phyloP scores from a whole-genome alignment of 345 rosid species.

The Citrus cavaleriei region DNA sequence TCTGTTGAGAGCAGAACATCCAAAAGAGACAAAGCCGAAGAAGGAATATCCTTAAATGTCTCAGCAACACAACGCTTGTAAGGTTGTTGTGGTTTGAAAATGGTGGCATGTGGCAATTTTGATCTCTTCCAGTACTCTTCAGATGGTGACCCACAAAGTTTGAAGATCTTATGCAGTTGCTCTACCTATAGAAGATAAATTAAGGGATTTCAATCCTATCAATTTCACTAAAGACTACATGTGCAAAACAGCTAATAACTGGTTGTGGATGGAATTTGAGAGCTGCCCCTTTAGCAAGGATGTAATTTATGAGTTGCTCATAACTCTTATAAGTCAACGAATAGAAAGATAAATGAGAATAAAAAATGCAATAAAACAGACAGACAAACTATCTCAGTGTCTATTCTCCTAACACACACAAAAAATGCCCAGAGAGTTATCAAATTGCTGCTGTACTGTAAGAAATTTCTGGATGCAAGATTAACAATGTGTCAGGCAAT shows the following conservation, averaged over 20 bases:
- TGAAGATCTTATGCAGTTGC: constrained; percentile 59
- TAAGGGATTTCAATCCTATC: not conserved
- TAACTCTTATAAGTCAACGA: not conserved
- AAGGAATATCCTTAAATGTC: constrained; percentile 47
- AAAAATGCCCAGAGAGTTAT: not conserved
- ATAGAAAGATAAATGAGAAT: not conserved
- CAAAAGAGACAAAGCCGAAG: constrained; percentile 37
- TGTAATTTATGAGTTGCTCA: not conserved
- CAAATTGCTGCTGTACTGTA: not conserved
- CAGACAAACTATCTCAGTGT: not conserved
- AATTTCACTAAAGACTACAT: not conserved
- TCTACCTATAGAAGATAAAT: constrained; percentile 38
- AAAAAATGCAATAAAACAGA: not conserved
- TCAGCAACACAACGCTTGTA: constrained; percentile 45
- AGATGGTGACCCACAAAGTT: constrained; percentile 60
- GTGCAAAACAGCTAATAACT: not conserved
- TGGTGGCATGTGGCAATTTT: constrained; percentile 50
- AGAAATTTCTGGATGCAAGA: not conserved
- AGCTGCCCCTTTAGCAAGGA: not conserved
- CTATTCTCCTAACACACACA: not conserved
- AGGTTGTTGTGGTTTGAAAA: constrained; percentile 59
- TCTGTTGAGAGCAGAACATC: constrained; percentile 45
- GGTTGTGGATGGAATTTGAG: not conserved
- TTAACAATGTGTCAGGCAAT: not conserved
- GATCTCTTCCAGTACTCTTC: constrained; percentile 58